Evolutionary conservation across 441 rosid species (phyloP).

Genomic region (Melastoma candidum): DNA sequence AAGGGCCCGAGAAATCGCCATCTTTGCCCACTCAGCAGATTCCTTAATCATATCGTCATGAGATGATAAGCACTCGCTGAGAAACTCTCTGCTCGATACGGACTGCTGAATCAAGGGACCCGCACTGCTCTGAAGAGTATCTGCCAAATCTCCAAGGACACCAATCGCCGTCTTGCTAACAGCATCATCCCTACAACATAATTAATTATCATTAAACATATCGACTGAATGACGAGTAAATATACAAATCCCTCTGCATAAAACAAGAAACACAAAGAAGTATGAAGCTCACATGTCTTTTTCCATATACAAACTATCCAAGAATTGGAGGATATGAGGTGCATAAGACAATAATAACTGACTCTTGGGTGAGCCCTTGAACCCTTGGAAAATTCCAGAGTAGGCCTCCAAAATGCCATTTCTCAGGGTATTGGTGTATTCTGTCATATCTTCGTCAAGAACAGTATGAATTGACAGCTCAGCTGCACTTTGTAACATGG

Average conservation of each 20-base stretch:
- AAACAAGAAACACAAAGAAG: neutral
- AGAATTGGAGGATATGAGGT: conserved; percentile 54
- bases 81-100: conserved; percentile 59
- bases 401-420: conserved; percentile 66
- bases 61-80: conserved; percentile 56
- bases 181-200: conserved; percentile 43
- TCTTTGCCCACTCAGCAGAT: conserved; percentile 80
- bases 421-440: conserved; percentile 60
- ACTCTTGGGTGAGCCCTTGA: conserved; percentile 54
- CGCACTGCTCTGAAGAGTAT: conserved; percentile 54
- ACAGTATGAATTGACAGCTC: conserved; percentile 50
- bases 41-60: conserved; percentile 65
- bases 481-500: conserved; percentile 67
- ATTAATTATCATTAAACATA: neutral
- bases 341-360: conserved; percentile 64
- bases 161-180: conserved; percentile 70
- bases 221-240: neutral
- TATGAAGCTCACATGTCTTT: conserved; percentile 55
- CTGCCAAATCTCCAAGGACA: conserved; percentile 67
- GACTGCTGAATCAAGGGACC: conserved; percentile 65
- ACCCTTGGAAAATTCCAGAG: conserved; percentile 72
- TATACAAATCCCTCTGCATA: neutral
- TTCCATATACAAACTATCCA: conserved; percentile 62
- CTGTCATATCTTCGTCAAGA: conserved; percentile 57
- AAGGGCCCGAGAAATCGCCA: conserved; percentile 55